Base-by-base conservation (phyloP, 2,329 filamentous ascomycete species). In the Pseudogymnoascus pannorum region DNA sequence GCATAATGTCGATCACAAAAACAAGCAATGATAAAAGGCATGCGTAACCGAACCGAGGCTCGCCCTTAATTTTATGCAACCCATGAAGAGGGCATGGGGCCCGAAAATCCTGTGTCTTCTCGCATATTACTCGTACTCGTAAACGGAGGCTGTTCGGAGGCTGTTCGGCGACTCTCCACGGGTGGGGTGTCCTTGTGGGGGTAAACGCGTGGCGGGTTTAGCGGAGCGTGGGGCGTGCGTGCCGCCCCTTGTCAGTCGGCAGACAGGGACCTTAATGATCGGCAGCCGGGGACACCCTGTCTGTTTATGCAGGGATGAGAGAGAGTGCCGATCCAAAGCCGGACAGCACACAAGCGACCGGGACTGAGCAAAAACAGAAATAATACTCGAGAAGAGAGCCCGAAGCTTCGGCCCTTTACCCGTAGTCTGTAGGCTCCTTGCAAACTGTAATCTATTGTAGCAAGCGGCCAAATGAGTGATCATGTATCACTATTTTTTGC, bases 171-270 rank as follows among this genome's bases (percentile, higher is more conserved):
- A 7, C 44, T 54, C 44, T 54, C 7, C 24, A 18, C 24, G 44
- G 44, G 24, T 54, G 44, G n/a, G 31, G 26, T 18, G 24, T n/a
- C 4, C 6, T 11, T 18, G n/a, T 18, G 6, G n/a, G 26, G n/a
- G 44, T 2, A 51, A 14, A 31, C 44, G 24, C 48, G 26, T 54
- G 48, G 48, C 9, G 48, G 14, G n/a, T 12, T 31, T 51, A 51
- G 44, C 44, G 44, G 40, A 12, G 18, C 18, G 16, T 20, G 48
- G 48, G 48, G 48, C 5, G 48, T 54, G 26, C 48, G 48, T 54
- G 48, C 48, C 16, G 48, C 48, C 48, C 48, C 48, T 31, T 54
- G 48, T 31, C 31, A 54, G 26, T 54, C 48, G 26, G 48, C 48
- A 18, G 9, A 6, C 48, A 54, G 48, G 48, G 48, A 31, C 2